A percentile compares a stretch with the other conserved stretches of the same genome.
phyloP scores from a whole-genome alignment of 2,329 filamentous ascomycete species.

The Fusarium cicatricum region DNA sequence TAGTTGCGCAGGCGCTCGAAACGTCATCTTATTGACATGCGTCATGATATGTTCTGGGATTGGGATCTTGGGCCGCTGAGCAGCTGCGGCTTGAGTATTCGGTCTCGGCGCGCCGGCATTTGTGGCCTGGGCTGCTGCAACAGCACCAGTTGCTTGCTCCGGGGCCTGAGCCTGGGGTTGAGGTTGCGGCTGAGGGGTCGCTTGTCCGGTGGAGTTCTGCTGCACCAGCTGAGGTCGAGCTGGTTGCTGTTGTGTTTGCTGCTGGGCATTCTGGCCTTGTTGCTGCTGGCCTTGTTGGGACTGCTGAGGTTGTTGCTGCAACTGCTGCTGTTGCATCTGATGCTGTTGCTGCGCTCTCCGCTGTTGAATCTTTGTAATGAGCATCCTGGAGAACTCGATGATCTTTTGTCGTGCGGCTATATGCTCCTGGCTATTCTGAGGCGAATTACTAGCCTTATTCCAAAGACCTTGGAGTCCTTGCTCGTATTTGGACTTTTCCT shows the following conservation, averaged over 20 bases:
- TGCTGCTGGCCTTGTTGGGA: slow-evolving; percentile 35
- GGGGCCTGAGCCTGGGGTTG: slow-evolving; percentile 1
- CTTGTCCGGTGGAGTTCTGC: slow-evolving; percentile 30
- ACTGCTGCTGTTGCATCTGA: slow-evolving; percentile 44
- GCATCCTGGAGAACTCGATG: slow-evolving; percentile 66
- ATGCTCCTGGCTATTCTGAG: slow-evolving; percentile 58
- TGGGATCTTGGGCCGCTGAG: slow-evolving; percentile 48
- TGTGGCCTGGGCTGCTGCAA: slow-evolving; percentile 19
- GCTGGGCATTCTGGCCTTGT: slow-evolving; percentile 36
- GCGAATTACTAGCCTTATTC: slow-evolving; percentile 58
- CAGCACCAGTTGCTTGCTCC: slow-evolving; percentile 15
- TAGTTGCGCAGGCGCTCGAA: slow-evolving; percentile 53
- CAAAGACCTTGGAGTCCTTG: slow-evolving; percentile 63
- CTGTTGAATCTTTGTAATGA: slow-evolving; percentile 60
- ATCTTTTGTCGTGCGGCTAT: slow-evolving; percentile 65
- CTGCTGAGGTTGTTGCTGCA: slow-evolving; percentile 41
- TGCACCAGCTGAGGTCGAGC: slow-evolving; percentile 36
- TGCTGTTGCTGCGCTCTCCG: slow-evolving; percentile 47
- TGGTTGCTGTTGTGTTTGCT: slow-evolving; percentile 34
- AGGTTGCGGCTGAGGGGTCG: slow-evolving; percentile 33
- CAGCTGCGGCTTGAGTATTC: slow-evolving; percentile 35
- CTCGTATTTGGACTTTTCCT: slow-evolving; percentile 68
- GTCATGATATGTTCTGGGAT: slow-evolving; percentile 56
- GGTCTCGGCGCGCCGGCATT: slow-evolving; percentile 20
- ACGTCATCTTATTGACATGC: slow-evolving; percentile 59